A percentile compares a stretch with the other conserved stretches of the same genome.
These are phyloP conservation scores for Aspergillus aculeatus DNA, from an alignment of 2,329 filamentous ascomycete species.

Conservation along the genomic window DNA sequence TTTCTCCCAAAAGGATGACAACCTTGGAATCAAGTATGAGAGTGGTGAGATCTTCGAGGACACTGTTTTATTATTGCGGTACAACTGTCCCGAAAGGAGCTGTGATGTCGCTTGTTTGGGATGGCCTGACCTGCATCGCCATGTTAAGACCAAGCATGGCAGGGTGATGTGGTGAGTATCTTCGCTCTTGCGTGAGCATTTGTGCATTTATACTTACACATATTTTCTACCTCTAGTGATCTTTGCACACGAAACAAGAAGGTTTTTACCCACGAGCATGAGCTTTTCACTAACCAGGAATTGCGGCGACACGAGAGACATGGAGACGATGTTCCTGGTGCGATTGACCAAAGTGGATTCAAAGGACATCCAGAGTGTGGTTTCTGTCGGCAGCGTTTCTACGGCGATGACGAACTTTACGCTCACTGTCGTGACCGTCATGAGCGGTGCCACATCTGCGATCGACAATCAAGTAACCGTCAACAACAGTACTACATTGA, in stretches of 20 bases:
- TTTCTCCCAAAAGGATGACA: constrained; percentile 75
- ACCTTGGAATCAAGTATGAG: constrained; percentile 88
- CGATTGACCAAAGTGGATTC: constrained; percentile 90
- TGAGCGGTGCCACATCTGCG: constrained; percentile 92
- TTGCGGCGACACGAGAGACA: constrained; percentile 83
- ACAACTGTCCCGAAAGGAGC: constrained; percentile 85
- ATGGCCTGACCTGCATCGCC: constrained; percentile 74
- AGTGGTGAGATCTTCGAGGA: constrained; percentile 88
- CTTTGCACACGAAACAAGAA: constrained; percentile 93
- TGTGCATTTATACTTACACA: constrained; percentile 13
- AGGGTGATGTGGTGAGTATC: constrained; percentile 74
- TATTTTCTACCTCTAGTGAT: constrained; percentile 53
- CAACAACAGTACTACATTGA: constrained; percentile 89
- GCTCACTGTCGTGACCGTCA: constrained; percentile 91
- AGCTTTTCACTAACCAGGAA: constrained; percentile 78
- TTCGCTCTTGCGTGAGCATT: not conserved
- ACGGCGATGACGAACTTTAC: constrained; percentile 93
- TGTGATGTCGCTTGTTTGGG: constrained; percentile 84
- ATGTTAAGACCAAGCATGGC: constrained; percentile 78
- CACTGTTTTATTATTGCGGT: constrained; percentile 80
- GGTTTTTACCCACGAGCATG: constrained; percentile 96
- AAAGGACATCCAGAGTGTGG: constrained; percentile 92
- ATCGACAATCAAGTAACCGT: constrained; percentile 61
- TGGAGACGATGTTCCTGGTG: constrained; percentile 87
- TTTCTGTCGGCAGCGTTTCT: constrained; percentile 90